phyloP scores from a whole-genome alignment of 2,329 filamentous ascomycete genomes.

The Tricladium varicosporioides region DNA sequence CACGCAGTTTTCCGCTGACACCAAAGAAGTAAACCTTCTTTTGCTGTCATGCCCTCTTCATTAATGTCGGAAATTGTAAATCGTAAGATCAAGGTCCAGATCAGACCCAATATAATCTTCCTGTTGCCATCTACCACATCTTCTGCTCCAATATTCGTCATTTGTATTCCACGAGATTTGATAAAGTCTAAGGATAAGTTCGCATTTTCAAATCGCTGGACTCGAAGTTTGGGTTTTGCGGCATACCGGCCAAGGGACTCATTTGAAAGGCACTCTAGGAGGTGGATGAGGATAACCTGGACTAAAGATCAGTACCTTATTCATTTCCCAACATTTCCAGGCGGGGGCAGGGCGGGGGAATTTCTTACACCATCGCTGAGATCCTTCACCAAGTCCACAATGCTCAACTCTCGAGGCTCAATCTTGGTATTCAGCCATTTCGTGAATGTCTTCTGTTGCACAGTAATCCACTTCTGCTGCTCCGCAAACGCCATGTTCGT shows the following conservation, averaged over 20 bases:
- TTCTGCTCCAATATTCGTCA: conserved; percentile 98
- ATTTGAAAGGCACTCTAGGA: conserved; percentile 91
- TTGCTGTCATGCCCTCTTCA: conserved; percentile 94
- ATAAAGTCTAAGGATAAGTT: conserved; percentile 95
- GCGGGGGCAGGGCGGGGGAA: no score
- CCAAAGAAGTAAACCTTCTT: conserved; percentile 93
- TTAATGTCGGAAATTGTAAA: conserved; percentile 99
- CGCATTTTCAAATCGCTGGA: conserved; percentile 97
- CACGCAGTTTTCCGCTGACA: conserved; percentile 98
- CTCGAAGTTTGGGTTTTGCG: conserved; percentile 90
- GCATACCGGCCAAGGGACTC: conserved; percentile 97
- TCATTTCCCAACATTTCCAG: neutral
- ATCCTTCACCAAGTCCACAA: conserved; percentile 84
- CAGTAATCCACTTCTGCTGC: conserved; percentile 68
- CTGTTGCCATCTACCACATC: conserved; percentile 97
- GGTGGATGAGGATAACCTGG: conserved; percentile 90
- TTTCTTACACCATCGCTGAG: conserved; percentile 83
- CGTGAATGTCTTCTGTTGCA: conserved; percentile 98
- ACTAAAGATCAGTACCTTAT: conserved; percentile 10
- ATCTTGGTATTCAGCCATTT: conserved; percentile 99
- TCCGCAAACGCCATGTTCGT: conserved; percentile 62
- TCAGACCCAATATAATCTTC: conserved; percentile 95
- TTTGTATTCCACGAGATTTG: conserved; percentile 84
- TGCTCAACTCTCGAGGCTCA: conserved; percentile 70
- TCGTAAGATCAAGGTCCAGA: conserved; percentile 96